Evolutionary conservation across 2,329 filamentous ascomycete genomes (phyloP), one percentile per base, ranked within the genome.

Genomic region (Ceratocystis ficicola): DNA sequence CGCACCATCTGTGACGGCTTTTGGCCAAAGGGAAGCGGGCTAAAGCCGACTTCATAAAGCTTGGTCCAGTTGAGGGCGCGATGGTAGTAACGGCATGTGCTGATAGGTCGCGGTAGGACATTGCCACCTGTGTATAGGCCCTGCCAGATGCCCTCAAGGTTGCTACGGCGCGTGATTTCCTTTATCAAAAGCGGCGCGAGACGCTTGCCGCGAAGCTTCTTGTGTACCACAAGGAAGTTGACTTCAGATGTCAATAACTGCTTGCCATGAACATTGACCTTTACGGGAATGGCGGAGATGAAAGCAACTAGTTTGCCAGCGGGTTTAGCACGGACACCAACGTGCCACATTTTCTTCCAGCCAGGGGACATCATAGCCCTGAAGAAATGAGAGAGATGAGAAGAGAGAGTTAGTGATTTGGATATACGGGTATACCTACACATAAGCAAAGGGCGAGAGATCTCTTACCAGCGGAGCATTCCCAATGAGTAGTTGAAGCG

Each of bases 191-290:
- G 88, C 0, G 94, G 94, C 0, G 94, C 86, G 55, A 99, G 84
- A 65, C 94, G 87, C 79, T 97, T 96, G 67, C 89, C 86, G 63
- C 94, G 89, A 41, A 99, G 85, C 77, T 97, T 97, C 81, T 97
- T 97, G 81, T 99, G 94, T 65, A 99, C 87, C 73, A 92, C 95
- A 70, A 99, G 86, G 77, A 97, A 99, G 79, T 99, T 99, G 77
- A 99, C 94, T 75, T 99, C 94, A 62, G 89, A 91, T 70, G 89
- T 87, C 69, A 86, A 83, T 68, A 99, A 77, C 66, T 83, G 77
- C 68, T 88, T 88, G 68, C 87, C 80, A 69, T 92, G 88, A 55
- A 99, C 86, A 64, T 88, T 86, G 66, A 99, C 80, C 69, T 86
- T 83, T 68, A 94, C 86, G 0, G 94, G 94, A 59, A 97, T 89